Evolutionary conservation across 768 basidiomycete genomes (phyloP).

Genomic region (Lactarius hatsudake): DNA sequence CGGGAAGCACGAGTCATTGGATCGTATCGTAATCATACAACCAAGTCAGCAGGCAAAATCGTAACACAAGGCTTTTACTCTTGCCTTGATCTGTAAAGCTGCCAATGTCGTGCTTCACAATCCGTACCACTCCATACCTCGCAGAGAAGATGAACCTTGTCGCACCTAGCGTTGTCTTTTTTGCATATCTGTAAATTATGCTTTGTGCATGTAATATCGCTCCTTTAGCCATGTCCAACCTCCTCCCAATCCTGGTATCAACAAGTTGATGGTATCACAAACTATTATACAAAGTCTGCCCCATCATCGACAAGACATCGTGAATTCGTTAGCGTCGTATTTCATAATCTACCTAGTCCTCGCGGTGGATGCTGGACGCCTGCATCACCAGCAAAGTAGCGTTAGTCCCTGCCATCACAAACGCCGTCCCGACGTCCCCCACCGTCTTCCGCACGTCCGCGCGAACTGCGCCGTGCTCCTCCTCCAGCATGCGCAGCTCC

Average conservation of each 20-base stretch:
- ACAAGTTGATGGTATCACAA: background rate
- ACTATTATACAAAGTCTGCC: background rate
- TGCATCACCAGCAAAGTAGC: constrained; percentile 69
- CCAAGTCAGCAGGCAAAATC: too few relatives aligned
- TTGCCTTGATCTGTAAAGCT: too few relatives aligned
- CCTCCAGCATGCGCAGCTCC: constrained; percentile 67
- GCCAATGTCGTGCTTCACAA: too few relatives aligned
- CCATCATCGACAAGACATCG: background rate
- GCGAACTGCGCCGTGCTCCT: constrained; percentile 54
- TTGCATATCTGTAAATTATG: constrained; percentile 8
- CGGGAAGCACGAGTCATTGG: too few relatives aligned
- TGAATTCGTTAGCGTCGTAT: background rate
- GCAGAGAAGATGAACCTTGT: too few relatives aligned
- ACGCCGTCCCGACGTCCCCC: constrained; percentile 78
- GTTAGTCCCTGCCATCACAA: constrained; percentile 60
- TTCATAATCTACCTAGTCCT: background rate
- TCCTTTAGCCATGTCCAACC: background rate
- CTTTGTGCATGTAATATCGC: constrained; percentile 22
- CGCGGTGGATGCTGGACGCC: constrained; percentile 33
- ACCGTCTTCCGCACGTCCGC: constrained; percentile 76
- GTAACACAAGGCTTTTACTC: too few relatives aligned
- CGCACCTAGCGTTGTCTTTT: too few relatives aligned
- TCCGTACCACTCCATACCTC: too few relatives aligned
- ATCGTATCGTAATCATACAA: too few relatives aligned
- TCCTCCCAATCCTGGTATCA: background rate